Base-by-base conservation (phyloP, 805 yeast species). In the Candida dajiaensis region DNA sequence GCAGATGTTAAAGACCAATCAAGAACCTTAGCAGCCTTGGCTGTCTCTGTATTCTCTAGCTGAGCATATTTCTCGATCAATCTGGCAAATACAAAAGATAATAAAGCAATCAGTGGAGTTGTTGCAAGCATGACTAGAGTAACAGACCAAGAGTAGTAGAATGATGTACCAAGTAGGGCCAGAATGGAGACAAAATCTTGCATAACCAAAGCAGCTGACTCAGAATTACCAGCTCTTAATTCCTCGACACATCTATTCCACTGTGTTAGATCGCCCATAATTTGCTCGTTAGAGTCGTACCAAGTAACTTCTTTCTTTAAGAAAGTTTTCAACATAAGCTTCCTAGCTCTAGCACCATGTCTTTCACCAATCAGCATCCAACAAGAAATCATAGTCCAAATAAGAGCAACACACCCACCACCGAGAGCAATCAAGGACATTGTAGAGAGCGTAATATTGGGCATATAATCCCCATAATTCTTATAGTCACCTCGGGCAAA, bases 121-220 rank as follows among this genome's bases (percentile, higher is more conserved):
- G 85, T 73, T 1, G 88, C 82, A 48, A 92, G 57, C n/a, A 85
- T 78, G 2, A 94, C 76, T 22, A 94, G 65, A 0, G 97, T 86
- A 11, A 94, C 71, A 4, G 86, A 74, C 97, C 97, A 92, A 3
- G 95, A 86, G 50, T 80, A 82, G 50, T 76, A 74, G 60, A 94
- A 76, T 1, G 96, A 81, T 0, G 85, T 78, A 1, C 78, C 72
- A 2, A 83, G 59, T 11, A 84, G 64, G 0, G 84, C 78, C 4
- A 77, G 44, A 0, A 80, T 66, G 0, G 89, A 73, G 0, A 80
- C 76, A 1, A 71, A 37, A 9, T 80, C 73, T 52, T 81, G 81
- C 12, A 78, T 58, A 1, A 82, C 57, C 19, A 81, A 54, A 0
- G 85, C 89, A 16, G 81, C 58, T 3, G 82, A 77, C 57, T 85